phyloP scores from a whole-genome alignment of 208 protist genomes.

The Leishmania gerbilli region DNA sequence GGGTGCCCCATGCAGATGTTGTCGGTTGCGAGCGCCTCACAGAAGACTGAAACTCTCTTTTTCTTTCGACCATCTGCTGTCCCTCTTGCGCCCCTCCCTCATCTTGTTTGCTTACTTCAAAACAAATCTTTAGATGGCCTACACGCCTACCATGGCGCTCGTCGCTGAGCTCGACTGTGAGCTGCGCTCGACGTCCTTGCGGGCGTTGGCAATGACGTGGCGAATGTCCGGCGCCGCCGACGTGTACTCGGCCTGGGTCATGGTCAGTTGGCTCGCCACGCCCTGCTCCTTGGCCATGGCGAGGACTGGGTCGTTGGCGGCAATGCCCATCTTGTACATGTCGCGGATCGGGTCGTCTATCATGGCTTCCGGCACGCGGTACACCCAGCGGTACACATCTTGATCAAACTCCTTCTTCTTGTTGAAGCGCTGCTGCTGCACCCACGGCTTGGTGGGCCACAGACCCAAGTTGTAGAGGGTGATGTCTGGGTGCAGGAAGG shows the following conservation, averaged over 20 bases:
- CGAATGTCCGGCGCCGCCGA: slow-evolving; percentile 48
- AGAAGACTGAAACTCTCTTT: background rate
- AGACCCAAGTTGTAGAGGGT: slow-evolving; percentile 80
- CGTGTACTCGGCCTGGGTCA: slow-evolving; percentile 40
- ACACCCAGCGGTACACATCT: slow-evolving; percentile 77
- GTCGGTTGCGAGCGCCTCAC: background rate
- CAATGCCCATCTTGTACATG: slow-evolving; percentile 58
- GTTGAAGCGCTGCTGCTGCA: slow-evolving; percentile 81
- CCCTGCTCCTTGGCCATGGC: slow-evolving; percentile 72
- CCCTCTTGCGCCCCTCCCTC: background rate
- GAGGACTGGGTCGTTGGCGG: slow-evolving; percentile 71
- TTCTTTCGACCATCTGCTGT: background rate
- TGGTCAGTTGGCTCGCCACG: slow-evolving; percentile 57
- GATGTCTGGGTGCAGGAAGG: slow-evolving; percentile 79
- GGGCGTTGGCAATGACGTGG: slow-evolving; percentile 40
- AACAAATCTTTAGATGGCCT: background rate
- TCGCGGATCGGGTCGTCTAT: slow-evolving; percentile 67
- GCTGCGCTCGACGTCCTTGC: slow-evolving; percentile 54
- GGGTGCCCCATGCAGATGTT: background rate
- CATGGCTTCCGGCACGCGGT: slow-evolving; percentile 70
- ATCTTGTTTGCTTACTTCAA: background rate
- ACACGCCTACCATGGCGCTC: slow-evolving; percentile 22
- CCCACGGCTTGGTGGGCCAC: slow-evolving; percentile 76
- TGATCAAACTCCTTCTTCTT: slow-evolving; percentile 80
- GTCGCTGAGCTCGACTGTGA: slow-evolving; percentile 26